Percentiles rank a stretch among this genome's conserved stretches.
Evolutionary conservation across 2,329 filamentous ascomycete genomes (phyloP).

Genomic region (Sporothrix inflata): DNA sequence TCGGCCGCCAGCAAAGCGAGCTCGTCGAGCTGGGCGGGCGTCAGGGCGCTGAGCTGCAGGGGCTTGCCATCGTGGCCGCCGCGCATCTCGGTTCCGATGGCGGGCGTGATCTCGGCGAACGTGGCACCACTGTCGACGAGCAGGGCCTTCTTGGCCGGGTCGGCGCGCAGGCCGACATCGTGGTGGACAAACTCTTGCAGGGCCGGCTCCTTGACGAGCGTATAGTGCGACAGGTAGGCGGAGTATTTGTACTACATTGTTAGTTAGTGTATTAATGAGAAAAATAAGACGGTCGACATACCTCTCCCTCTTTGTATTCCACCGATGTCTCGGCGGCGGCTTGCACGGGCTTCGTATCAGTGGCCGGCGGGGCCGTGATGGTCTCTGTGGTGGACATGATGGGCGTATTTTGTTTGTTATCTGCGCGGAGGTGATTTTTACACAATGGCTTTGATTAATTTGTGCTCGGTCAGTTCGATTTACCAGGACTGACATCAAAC

Average conservation of each 20-base stretch:
- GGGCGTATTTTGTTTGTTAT: neutral
- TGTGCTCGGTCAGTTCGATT: neutral
- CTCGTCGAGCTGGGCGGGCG: slow-evolving; percentile 25
- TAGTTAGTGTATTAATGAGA: neutral
- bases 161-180: slow-evolving; percentile 29
- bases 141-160: slow-evolving; percentile 29
- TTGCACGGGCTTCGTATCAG: neutral
- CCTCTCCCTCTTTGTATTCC: slow-evolving; percentile 28
- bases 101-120: slow-evolving; percentile 29
- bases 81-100: slow-evolving; percentile 29
- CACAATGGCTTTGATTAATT: neutral
- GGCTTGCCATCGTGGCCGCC: slow-evolving; percentile 9
- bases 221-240: slow-evolving; percentile 31
- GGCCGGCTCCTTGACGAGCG: slow-evolving; percentile 26
- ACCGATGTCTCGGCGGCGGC: slow-evolving; percentile 30
- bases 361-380: neutral
- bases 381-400: slow-evolving; percentile 3
- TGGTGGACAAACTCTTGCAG: slow-evolving; percentile 31
- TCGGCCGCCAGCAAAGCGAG: slow-evolving; percentile 26
- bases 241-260: slow-evolving; percentile 28
- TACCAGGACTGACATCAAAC: too few species aligned
- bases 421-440: neutral
- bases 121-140: slow-evolving; percentile 28
- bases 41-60: slow-evolving; percentile 25
- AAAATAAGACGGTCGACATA: neutral